Evolutionary conservation across 192 early-diverging fungal genomes (phyloP), one percentile per base, ranked within the genome.

Genomic region (Powellomyces hirtus): DNA sequence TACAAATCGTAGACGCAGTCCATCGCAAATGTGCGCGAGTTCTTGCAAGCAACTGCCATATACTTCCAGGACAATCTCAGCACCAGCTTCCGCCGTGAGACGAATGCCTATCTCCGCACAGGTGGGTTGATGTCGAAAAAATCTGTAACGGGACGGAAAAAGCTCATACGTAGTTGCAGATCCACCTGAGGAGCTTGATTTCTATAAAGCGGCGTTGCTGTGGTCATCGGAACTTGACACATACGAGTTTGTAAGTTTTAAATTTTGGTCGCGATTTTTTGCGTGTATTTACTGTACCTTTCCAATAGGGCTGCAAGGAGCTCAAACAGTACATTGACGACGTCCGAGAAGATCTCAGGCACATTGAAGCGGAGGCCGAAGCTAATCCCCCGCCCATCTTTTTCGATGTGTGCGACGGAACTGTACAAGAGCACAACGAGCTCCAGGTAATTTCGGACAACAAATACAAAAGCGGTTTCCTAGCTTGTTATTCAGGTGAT

Each of bases 31-130:
- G 46, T 77, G 22, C 38, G 49, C 16, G 76, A 77, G 18, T 77
- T 77, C 44, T 42, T 77, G 55, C 72, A 74, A 44, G 68, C 62
- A 11, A 77, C 62, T 11, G 76, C 63, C 18, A 58, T 77, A 8
- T 64, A 71, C 36, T 77, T 77, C 46, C 69, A 74, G 26, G 76
- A 74, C 40, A 45, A 45, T 18, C 38, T 77, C 11, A 66, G 67
- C 3, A 74, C 76, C 4, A 70, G 57, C 30, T 42, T 71, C 11
- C 71, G 72, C 14, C 60, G 76, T 7, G 76, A 77, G 30, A 71
- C 76, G 20, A 66, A 61, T 38, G 71, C 72, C n/a, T 77, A 74
- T 49, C n/a, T 56, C 26, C 36, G 44, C 26, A 53, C 38, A 13
- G 13, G 26, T 34, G 35, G 44, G 37, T 29, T n/a, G n/a, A n/a